These are phyloP conservation scores for Cornus suecica DNA, from an alignment of 148 eudicot species.

Conservation along the genomic window DNA sequence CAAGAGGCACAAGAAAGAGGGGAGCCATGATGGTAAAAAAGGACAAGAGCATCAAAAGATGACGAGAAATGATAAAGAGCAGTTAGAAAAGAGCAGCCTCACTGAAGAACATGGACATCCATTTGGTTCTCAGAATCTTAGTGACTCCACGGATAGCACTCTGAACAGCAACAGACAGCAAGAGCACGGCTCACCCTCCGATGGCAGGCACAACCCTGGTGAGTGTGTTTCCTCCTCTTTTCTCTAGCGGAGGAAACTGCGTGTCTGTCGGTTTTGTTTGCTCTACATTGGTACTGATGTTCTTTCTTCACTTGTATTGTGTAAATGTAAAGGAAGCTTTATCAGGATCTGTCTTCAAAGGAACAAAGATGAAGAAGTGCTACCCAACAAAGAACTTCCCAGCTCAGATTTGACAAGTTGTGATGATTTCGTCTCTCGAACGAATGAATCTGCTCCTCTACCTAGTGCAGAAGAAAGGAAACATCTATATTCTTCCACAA, in stretches of 20 bases:
- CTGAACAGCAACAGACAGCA: not conserved
- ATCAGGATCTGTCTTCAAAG: not conserved
- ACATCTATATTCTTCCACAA: not conserved
- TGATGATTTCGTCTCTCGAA: not conserved
- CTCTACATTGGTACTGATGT: not conserved
- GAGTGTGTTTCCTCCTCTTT: not conserved
- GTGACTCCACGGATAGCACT: not conserved
- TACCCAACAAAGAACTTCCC: not conserved
- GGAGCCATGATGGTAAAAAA: not conserved
- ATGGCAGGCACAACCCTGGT: not conserved
- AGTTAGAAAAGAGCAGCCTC: constrained; percentile 2
- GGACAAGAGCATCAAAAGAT: not conserved
- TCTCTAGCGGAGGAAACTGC: not conserved
- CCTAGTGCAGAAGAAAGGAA: not conserved
- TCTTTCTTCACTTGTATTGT: not conserved
- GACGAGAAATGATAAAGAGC: not conserved
- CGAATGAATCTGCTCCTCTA: not conserved
- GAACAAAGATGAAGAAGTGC: not conserved
- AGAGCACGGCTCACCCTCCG: not conserved
- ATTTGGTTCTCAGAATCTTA: not conserved
- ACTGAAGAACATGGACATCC: constrained; percentile 6
- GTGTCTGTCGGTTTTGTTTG: not conserved
- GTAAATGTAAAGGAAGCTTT: not conserved
- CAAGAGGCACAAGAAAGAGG: not conserved
- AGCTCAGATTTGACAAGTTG: not conserved